Conservation (phyloP, 2,329 filamentous ascomycete genomes). For the Trichoderma sp. region DNA sequence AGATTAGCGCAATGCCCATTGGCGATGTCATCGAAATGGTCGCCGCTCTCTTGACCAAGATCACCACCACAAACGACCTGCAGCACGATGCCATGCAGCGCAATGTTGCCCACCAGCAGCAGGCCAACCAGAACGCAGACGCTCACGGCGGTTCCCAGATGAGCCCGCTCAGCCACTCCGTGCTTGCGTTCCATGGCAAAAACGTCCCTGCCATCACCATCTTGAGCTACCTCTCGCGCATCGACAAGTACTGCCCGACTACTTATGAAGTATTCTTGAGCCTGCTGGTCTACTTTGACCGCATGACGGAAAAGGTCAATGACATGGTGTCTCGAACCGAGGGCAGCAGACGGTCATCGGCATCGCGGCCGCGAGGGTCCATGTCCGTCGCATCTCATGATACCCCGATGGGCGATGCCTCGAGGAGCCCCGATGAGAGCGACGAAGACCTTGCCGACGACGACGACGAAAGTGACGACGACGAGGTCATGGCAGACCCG, state of each 20-base stretch:
- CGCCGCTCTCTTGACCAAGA: constrained; percentile 91
- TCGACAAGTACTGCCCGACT: constrained; percentile 98
- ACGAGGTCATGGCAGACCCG: constrained; percentile 41
- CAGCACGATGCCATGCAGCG: constrained; percentile 92
- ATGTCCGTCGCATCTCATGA: constrained; percentile 34
- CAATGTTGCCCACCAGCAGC: constrained; percentile 62
- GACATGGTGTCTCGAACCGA: constrained; percentile 72
- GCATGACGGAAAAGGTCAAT: constrained; percentile 97
- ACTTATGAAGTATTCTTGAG: constrained; percentile 98
- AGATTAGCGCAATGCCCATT: constrained; percentile 97
- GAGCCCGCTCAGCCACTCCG: constrained; percentile 63
- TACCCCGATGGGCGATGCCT: constrained; percentile 38
- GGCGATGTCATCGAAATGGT: constrained; percentile 99
- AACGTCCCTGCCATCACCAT: constrained; percentile 98
- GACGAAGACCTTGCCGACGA: constrained; percentile 58
- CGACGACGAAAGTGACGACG: constrained; percentile 45
- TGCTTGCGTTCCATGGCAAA: constrained; percentile 96
- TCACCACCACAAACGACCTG: constrained; percentile 92
- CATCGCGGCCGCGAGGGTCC: constrained; percentile 19
- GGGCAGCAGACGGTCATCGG: constrained; percentile 34
- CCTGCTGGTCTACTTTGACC: constrained; percentile 94
- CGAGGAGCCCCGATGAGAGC: constrained; percentile 47
- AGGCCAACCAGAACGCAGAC: constrained; percentile 54
- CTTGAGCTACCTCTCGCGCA: constrained; percentile 89
- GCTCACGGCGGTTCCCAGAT: constrained; percentile 60